Conservation (phyloP, 768 basidiomycete species). For the Trametes punicea region DNA sequence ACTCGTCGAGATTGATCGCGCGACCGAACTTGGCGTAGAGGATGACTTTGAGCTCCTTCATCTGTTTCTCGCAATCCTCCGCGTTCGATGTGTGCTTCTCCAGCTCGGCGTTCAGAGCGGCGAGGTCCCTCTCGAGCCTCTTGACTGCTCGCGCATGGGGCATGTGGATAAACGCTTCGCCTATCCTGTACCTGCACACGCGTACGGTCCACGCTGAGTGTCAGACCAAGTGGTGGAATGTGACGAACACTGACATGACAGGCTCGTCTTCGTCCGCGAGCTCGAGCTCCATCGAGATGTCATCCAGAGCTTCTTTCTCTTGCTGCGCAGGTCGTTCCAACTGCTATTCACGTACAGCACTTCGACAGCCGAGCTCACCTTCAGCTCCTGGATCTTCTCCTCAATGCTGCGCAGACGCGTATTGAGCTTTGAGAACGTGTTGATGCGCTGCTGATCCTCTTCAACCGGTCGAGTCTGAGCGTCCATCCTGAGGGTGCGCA, state of each 20-base stretch:
- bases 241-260: conserved; percentile 55
- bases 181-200: conserved; percentile 77
- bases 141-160: conserved; percentile 63
- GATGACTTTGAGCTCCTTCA: conserved; percentile 76
- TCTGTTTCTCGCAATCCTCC: conserved; percentile 65
- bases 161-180: conserved; percentile 86
- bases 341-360: neutral
- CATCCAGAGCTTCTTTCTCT: conserved; percentile 93
- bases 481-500: neutral
- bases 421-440: conserved; percentile 88
- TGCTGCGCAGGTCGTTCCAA: conserved; percentile 45
- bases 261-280: conserved; percentile 81
- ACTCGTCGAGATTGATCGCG: conserved; percentile 91
- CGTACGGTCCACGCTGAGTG: neutral
- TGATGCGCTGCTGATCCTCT: conserved; percentile 84
- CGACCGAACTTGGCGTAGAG: conserved; percentile 91
- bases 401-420: conserved; percentile 69
- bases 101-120: conserved; percentile 54
- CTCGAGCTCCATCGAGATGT: conserved; percentile 83
- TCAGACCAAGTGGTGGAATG: neutral
- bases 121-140: conserved; percentile 69
- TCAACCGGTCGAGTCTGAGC: neutral
- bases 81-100: conserved; percentile 46
- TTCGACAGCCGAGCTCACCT: conserved; percentile 44
- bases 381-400: conserved; percentile 67